Evolutionary conservation across 371 early-diverging fungal species (phyloP).

Genomic region (Synchytrium microbalum): DNA sequence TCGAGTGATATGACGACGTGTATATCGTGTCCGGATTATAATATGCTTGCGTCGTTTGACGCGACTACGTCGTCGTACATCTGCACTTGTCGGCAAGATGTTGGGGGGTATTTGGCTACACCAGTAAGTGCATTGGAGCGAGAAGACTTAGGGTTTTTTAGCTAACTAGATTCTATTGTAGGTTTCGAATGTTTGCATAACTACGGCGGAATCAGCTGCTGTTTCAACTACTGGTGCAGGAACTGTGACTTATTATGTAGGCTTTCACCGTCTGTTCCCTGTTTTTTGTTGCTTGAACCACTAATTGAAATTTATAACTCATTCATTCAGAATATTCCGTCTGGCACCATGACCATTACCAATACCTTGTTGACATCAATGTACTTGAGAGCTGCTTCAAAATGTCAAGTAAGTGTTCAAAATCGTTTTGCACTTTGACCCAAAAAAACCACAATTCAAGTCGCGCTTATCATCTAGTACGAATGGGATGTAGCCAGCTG

Average conservation of each 20-base stretch:
- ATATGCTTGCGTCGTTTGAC: neutral
- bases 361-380: neutral
- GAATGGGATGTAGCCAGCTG: conserved; percentile 30
- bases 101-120: neutral
- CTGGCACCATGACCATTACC: neutral
- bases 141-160: neutral
- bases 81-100: neutral
- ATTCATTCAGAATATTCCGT: neutral
- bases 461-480: conserved; percentile 9
- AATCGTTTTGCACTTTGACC: neutral
- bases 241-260: neutral
- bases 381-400: neutral
- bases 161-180: neutral
- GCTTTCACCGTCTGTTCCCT: too few species aligned
- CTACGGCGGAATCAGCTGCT: neutral
- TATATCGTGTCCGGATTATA: neutral
- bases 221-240: neutral
- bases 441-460: too few species aligned
- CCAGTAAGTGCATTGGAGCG: neutral
- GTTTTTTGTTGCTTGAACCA: neutral
- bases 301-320: neutral
- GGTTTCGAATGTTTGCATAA: neutral
- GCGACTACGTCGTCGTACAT: neutral
- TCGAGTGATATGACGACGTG: neutral
- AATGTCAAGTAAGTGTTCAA: neutral